These are phyloP conservation scores for Coniochaeta prunicola DNA, from an alignment of 2,329 filamentous ascomycete genomes.

Conservation along the genomic window DNA sequence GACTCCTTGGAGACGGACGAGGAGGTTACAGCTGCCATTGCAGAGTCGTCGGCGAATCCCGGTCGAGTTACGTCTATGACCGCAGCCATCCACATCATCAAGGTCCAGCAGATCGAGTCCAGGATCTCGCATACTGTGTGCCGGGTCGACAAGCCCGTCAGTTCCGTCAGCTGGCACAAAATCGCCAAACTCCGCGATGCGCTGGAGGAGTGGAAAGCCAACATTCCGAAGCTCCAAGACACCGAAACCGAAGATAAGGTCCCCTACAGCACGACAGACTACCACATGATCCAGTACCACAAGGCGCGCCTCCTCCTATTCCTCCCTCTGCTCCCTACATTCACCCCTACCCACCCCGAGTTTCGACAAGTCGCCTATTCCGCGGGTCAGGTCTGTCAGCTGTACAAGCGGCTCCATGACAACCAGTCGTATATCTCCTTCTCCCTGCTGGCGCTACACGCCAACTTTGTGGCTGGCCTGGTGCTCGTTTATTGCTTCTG, in stretches of 20 bases:
- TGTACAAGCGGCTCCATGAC: conserved; percentile 21
- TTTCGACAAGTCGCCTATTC: conserved; percentile 11
- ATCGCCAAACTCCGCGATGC: conserved; percentile 10
- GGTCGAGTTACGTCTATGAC: conserved; percentile 7
- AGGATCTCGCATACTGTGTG: background rate
- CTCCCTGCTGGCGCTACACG: conserved; percentile 21
- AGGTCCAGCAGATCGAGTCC: conserved; percentile 14
- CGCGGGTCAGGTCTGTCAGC: conserved; percentile 17
- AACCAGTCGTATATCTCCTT: conserved; percentile 18
- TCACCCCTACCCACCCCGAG: conserved; percentile 12
- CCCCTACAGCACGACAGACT: conserved; percentile 7
- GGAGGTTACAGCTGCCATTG: conserved; percentile 9
- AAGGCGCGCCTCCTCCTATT: conserved; percentile 16
- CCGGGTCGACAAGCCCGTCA: conserved; percentile 2
- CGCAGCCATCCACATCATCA: conserved; percentile 18
- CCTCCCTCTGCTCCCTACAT: conserved; percentile 15
- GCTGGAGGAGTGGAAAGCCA: conserved; percentile 14
- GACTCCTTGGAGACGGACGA: no score
- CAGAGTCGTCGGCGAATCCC: conserved; percentile 11
- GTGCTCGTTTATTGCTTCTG: conserved; percentile 21
- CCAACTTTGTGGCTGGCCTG: conserved; percentile 20
- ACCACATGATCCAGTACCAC: conserved; percentile 18
- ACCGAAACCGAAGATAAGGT: conserved; percentile 10
- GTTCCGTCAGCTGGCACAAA: conserved; percentile 6
- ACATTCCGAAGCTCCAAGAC: conserved; percentile 18